phyloP scores from a whole-genome alignment of 305 asterid species.

The Plantago coronopus region DNA sequence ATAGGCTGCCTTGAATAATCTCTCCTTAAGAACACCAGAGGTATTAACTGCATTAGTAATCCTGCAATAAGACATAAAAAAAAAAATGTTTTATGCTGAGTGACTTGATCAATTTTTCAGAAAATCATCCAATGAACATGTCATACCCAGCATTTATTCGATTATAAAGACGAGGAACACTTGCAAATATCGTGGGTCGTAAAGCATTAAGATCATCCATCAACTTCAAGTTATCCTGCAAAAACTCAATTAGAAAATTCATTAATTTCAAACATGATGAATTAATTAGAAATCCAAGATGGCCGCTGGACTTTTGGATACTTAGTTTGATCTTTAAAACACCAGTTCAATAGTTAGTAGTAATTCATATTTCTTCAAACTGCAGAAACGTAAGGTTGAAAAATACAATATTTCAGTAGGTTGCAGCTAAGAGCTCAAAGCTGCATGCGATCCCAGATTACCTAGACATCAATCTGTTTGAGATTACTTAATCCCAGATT shows the following conservation, averaged over 20 bases:
- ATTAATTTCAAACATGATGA: constrained; percentile 20
- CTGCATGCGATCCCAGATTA: no score
- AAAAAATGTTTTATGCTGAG: constrained; percentile 18
- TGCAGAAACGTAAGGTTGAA: no score
- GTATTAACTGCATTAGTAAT: constrained; percentile 76
- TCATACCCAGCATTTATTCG: constrained; percentile 92
- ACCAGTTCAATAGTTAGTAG: no score
- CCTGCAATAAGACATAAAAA: constrained; percentile 38
- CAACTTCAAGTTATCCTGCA: constrained; percentile 92
- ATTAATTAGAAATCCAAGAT: constrained; percentile 8
- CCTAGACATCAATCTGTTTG: no score
- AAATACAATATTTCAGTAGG: no score
- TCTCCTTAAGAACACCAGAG: constrained; percentile 81
- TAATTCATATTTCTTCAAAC: no score
- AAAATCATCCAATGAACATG: constrained; percentile 22
- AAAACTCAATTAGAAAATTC: constrained; percentile 22
- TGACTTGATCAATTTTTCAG: constrained; percentile 21
- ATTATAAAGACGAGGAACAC: constrained; percentile 98
- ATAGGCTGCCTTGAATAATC: constrained; percentile 87
- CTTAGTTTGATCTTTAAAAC: no score
- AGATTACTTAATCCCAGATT: no score
- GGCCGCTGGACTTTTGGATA: not conserved
- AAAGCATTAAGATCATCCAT: constrained; percentile 92
- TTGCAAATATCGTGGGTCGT: constrained; percentile 87
- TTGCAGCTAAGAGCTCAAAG: no score